Conservation (phyloP, 139 green algal genomes). For the Bryopsis sp. region DNA sequence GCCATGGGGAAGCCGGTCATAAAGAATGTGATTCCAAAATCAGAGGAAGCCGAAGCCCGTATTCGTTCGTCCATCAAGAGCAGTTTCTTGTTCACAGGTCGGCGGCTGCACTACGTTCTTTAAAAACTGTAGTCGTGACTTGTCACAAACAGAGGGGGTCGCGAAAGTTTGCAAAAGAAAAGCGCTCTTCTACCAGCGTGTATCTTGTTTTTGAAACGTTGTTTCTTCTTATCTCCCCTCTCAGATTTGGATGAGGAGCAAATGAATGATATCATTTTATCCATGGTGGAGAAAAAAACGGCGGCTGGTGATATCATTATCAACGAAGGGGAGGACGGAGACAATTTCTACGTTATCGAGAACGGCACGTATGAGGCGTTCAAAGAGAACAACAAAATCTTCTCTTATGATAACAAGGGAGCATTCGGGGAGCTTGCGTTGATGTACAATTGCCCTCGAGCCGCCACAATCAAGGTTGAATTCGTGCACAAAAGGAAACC, state of each 20-base stretch:
- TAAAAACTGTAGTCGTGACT: too few relatives aligned
- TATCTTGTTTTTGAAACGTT: not conserved
- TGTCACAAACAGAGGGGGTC: too few relatives aligned
- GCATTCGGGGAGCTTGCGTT: constrained; percentile 57
- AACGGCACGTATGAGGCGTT: constrained; percentile 35
- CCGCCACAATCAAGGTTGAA: constrained; percentile 35
- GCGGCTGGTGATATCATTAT: constrained; percentile 38
- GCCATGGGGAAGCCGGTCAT: constrained; percentile 7
- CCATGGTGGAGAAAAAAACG: constrained; percentile 37
- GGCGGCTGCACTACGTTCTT: not conserved
- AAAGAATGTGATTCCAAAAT: constrained; percentile 18
- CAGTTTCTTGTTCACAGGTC: constrained; percentile 15
- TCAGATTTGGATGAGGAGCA: constrained; percentile 52
- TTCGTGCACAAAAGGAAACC: not conserved
- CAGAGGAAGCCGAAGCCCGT: constrained; percentile 10
- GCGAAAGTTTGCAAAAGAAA: too few relatives aligned
- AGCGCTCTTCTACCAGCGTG: too few relatives aligned
- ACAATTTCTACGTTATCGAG: constrained; percentile 59
- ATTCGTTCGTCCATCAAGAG: constrained; percentile 5
- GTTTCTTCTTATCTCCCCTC: not conserved
- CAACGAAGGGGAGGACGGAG: constrained; percentile 45
- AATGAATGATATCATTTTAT: constrained; percentile 28
- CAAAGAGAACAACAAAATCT: constrained; percentile 21
- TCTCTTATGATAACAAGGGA: constrained; percentile 33
- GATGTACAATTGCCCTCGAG: constrained; percentile 54